These are phyloP conservation scores for Alternaria rosae DNA, from an alignment of 2,329 filamentous ascomycete genomes.

Conservation along the genomic window DNA sequence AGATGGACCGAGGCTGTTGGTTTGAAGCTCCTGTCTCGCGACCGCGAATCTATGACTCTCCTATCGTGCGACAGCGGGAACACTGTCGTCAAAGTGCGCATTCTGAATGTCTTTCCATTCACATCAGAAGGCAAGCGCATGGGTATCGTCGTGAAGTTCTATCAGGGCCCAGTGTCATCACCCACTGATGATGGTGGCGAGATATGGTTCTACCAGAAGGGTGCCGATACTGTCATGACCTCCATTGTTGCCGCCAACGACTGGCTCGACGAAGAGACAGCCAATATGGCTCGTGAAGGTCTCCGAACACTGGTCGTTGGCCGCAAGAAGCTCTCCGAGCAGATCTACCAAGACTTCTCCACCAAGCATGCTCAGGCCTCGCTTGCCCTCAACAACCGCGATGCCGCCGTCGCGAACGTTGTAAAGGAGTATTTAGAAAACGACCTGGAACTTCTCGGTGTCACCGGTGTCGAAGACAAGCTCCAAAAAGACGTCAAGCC, in stretches of 20 bases:
- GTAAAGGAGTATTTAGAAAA: conserved; percentile 83
- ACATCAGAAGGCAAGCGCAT: conserved; percentile 98
- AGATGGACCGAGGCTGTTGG: conserved; percentile 94
- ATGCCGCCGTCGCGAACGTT: conserved; percentile 80
- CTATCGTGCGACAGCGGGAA: conserved; percentile 78
- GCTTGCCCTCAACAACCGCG: conserved; percentile 78
- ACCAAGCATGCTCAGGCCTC: conserved; percentile 79
- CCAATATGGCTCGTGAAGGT: conserved; percentile 99
- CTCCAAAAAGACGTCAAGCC: conserved; percentile 95
- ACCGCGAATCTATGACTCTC: conserved; percentile 84
- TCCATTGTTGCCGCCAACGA: conserved; percentile 94
- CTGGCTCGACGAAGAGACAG: conserved; percentile 98
- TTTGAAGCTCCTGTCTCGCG: conserved; percentile 81
- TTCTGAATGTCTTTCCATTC: conserved; percentile 95
- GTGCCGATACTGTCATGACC: conserved; percentile 98
- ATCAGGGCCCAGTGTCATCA: conserved; percentile 51
- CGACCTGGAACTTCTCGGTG: conserved; percentile 91
- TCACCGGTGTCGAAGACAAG: conserved; percentile 97
- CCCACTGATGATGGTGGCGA: conserved; percentile 68
- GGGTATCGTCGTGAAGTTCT: conserved; percentile 94
- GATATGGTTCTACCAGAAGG: conserved; percentile 99
- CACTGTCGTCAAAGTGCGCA: conserved; percentile 81
- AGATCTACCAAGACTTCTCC: conserved; percentile 84
- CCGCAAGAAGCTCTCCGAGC: conserved; percentile 80
- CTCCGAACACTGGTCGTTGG: conserved; percentile 93